phyloP scores from a whole-genome alignment of 2,329 filamentous ascomycete genomes.

The Penicillium sp. region DNA sequence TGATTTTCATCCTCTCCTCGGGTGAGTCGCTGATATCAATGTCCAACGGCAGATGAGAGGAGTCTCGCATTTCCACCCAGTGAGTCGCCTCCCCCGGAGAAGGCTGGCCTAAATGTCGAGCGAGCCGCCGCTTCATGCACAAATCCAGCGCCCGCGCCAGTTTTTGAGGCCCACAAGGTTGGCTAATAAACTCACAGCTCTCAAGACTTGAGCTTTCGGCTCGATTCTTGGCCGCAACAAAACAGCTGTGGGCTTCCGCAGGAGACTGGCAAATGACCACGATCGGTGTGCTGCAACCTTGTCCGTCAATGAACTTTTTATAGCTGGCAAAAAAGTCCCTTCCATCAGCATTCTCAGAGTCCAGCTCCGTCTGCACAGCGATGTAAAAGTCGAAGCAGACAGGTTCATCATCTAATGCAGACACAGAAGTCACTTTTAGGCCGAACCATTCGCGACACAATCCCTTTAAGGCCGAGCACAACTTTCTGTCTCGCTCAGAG shows the following conservation, averaged over 20 bases:
- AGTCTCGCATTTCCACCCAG: conserved; percentile 15
- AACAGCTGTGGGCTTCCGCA: conserved; percentile 25
- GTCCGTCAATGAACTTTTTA: neutral
- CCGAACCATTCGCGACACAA: conserved; percentile 25
- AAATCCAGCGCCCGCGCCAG: conserved; percentile 21
- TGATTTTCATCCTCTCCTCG: conserved; percentile 19
- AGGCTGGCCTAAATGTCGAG: neutral
- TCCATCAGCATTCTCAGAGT: neutral
- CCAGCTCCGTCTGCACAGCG: conserved; percentile 22
- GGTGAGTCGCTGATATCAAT: neutral
- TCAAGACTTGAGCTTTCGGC: conserved; percentile 6
- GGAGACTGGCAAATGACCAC: conserved; percentile 33
- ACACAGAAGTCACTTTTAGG: conserved; percentile 11
- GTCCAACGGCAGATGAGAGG: conserved; percentile 9
- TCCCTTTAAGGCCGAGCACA: conserved; percentile 21
- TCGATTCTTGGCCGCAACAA: conserved; percentile 9
- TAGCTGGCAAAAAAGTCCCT: neutral
- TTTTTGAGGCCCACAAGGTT: conserved; percentile 30
- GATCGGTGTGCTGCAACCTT: conserved; percentile 6
- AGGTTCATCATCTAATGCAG: neutral
- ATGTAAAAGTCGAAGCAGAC: conserved; percentile 23
- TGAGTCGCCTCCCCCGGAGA: conserved; percentile 4
- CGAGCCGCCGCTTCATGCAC: conserved; percentile 15
- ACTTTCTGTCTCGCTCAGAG: conserved; percentile 14
- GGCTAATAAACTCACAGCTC: conserved; percentile 35